Conservation (phyloP, 805 yeast genomes). For the Metahyphopichia silvanorum region DNA sequence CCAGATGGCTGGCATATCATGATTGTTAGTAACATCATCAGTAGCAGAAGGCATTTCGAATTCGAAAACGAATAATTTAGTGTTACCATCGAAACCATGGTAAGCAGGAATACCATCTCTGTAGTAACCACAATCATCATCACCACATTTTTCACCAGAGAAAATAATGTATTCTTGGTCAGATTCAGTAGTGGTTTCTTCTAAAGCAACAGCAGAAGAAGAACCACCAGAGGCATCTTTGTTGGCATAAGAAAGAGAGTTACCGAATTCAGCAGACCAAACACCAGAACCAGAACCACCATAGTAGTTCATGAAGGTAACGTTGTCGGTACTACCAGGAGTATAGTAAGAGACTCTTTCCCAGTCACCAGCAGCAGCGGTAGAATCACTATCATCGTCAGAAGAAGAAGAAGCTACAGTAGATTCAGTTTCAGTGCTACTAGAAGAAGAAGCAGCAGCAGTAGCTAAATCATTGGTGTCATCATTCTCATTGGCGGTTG, state of each 20-base stretch:
- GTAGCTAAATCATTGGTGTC: conserved; percentile 8
- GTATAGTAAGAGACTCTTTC: conserved; percentile 69
- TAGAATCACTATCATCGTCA: conserved; percentile 23
- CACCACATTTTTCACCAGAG: conserved; percentile 61
- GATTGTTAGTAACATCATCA: conserved; percentile 49
- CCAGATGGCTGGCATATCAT: conserved; percentile 99
- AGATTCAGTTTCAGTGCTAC: conserved; percentile 13
- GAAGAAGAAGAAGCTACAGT: conserved; percentile 16
- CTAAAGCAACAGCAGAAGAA: conserved; percentile 61
- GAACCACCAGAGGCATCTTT: conserved; percentile 76
- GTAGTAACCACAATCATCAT: conserved; percentile 77
- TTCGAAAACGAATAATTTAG: conserved; percentile 88
- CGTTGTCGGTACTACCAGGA: conserved; percentile 68
- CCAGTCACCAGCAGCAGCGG: conserved; percentile 59
- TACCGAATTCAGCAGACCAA: conserved; percentile 85
- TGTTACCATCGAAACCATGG: conserved; percentile 86
- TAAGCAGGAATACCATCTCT: conserved; percentile 86
- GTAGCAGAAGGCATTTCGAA: conserved; percentile 84
- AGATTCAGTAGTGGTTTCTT: conserved; percentile 66
- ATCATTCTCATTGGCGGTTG: conserved; percentile 7
- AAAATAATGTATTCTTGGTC: conserved; percentile 80
- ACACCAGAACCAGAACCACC: conserved; percentile 93
- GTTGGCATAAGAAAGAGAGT: conserved; percentile 83
- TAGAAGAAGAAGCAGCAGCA: conserved; percentile 17
- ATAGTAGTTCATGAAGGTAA: conserved; percentile 78